These are phyloP conservation scores for Meyerozyma carpophila DNA, from an alignment of 1,139 yeast species.

Conservation along the genomic window DNA sequence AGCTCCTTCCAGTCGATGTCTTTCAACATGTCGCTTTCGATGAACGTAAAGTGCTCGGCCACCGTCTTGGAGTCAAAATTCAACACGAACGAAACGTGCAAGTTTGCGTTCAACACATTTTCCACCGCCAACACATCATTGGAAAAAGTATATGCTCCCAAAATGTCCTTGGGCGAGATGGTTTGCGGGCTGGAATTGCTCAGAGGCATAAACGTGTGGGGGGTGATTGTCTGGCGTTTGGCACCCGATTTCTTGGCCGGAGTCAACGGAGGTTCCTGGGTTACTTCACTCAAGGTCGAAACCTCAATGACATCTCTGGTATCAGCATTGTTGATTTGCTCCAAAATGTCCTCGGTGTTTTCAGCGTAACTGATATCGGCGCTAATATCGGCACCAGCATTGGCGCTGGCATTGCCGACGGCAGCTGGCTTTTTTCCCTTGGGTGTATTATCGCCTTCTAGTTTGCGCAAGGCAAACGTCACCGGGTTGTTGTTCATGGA, in stretches of 20 bases:
- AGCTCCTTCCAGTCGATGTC: conserved; percentile 93
- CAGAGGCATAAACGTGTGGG: neutral
- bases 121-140: conserved; percentile 28
- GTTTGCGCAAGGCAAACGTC: conserved; percentile 65
- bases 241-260: conserved; percentile 13
- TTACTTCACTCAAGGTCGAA: conserved; percentile 16
- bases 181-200: neutral
- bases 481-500: conserved; percentile 57
- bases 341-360: conserved; percentile 32
- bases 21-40: conserved; percentile 76
- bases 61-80: conserved; percentile 61
- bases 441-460: conserved; percentile 59
- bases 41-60: conserved; percentile 77
- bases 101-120: conserved; percentile 28
- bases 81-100: conserved; percentile 77
- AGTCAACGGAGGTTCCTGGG: conserved; percentile 26
- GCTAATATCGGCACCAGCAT: neutral
- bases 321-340: conserved; percentile 38
- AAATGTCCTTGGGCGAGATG: conserved; percentile 28
- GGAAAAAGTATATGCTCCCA: conserved; percentile 32
- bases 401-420: neutral
- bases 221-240: neutral
- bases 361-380: conserved; percentile 1
- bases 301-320: conserved; percentile 33
- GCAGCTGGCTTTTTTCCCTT: neutral